These are phyloP conservation scores for Backusella tuberculispora DNA, from an alignment of 192 early-diverging fungal species.

Conservation along the genomic window DNA sequence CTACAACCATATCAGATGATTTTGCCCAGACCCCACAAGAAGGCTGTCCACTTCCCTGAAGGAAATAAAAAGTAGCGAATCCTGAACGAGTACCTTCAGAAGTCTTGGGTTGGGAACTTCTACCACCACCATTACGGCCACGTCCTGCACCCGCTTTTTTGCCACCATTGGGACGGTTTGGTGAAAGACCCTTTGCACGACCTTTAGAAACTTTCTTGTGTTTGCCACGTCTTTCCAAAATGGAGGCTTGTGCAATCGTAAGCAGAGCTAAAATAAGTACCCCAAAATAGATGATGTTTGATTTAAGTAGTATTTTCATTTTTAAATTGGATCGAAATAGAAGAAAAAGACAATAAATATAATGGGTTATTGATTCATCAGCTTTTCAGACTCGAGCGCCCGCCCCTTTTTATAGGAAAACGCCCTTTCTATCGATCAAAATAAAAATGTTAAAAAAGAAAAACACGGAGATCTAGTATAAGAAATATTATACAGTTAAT, in stretches of 20 bases:
- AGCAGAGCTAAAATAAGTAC: neutral
- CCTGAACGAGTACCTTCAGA: neutral
- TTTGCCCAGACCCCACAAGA: neutral
- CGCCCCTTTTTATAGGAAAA: neutral
- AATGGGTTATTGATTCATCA: too few species aligned
- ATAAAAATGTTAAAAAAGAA: neutral
- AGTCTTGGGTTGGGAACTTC: too few species aligned
- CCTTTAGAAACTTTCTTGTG: conserved; percentile 2
- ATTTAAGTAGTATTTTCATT: neutral
- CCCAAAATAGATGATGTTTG: conserved; percentile 3
- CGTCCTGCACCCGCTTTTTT: neutral
- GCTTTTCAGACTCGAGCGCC: neutral
- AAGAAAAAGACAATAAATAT: neutral
- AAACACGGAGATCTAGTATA: neutral
- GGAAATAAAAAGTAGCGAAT: conserved; percentile 3
- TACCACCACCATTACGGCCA: neutral
- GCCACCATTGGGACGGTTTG: neutral
- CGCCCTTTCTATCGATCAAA: neutral
- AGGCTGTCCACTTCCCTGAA: neutral
- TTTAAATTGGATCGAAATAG: neutral
- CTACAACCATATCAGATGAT: conserved; percentile 7
- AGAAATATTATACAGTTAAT: neutral
- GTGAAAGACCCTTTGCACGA: neutral
- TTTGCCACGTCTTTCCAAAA: conserved; percentile 8
- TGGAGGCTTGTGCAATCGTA: neutral